Base-by-base conservation (phyloP, 2,329 filamentous ascomycete genomes). In the Cordyceps tenuipes region DNA sequence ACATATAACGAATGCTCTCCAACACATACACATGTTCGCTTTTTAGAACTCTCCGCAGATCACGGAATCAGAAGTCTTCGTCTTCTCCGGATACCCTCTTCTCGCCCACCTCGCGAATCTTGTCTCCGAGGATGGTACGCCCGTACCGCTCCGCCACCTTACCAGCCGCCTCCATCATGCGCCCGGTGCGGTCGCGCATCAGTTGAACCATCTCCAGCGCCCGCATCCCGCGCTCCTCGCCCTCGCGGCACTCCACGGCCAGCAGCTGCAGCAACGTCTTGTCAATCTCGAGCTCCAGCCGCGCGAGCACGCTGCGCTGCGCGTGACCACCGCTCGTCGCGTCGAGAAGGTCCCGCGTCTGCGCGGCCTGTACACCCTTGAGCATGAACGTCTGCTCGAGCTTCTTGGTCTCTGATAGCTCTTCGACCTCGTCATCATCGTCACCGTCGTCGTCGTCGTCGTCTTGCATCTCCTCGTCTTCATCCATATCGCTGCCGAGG, bases 151-250 rank as follows among this genome's bases (percentile, higher is more conserved):
- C 84, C 9, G 94, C 94, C 54, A 99, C 84, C 80, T 95, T 96
- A 60, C 86, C 84, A 1, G 94, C 94, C 5, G 93, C 89, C 71
- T 97, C 91, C 61, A 96, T 74, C 90, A 97, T 97, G 71, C 89
- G 87, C 19, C 93, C 93, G 62, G 84, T 89, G 50, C 85, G 80
- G 75, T 97, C 92, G 49, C 82, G 83, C 86, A 99, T 89, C 68
- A 99, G 78, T 63, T 83, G 80, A 34, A 96, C 94, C 68, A 97
- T 82, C 75, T 99, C 95, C 41, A 99, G 77, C 0, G 93, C 93
- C 66, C 93, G 91, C 91, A 97, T 97, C 6, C 92, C 93, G 34
- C 89, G 82, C 64, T 97, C 92, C 72, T 99, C 94, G 49, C 91
- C 91, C 65, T 94, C 90, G 62, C 91, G 85, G 71, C 94, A 99